These are phyloP conservation scores for Gastrolobium bilobum DNA, from an alignment of 306 rosid species.

Conservation along the genomic window DNA sequence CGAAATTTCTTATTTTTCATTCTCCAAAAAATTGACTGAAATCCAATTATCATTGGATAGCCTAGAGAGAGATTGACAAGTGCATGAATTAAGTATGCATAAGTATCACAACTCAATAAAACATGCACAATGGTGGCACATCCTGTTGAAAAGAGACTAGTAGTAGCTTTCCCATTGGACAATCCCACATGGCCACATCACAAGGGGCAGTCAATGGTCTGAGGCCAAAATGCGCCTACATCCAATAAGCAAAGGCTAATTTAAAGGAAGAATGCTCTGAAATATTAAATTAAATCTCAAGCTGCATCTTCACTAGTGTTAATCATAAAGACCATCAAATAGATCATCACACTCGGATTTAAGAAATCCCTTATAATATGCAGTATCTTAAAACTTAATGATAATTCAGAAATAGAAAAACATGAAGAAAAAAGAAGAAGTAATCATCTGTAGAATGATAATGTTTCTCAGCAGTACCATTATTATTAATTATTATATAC, in stretches of 20 bases:
- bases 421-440: not conserved
- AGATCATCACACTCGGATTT: slow-evolving; percentile 28
- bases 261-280: not conserved
- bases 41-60: not conserved
- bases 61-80: not conserved
- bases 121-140: not conserved
- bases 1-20: too few species aligned
- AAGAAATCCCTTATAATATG: slow-evolving; percentile 20
- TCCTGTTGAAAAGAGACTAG: slow-evolving; percentile 1
- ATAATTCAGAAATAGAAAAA: slow-evolving; percentile 2
- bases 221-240: too few species aligned
- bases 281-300: slow-evolving; percentile 23
- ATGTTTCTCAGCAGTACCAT: slow-evolving; percentile 25
- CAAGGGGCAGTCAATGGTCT: too few species aligned
- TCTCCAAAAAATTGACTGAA: too few species aligned
- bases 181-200: not conserved
- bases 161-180: slow-evolving; percentile 3
- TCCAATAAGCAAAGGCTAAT: not conserved
- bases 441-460: slow-evolving; percentile 28
- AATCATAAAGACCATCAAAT: slow-evolving; percentile 6
- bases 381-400: slow-evolving; percentile 33
- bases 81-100: not conserved
- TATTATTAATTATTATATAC: slow-evolving; percentile 51
- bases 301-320: not conserved
- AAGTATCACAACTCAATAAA: not conserved